phyloP scores from a whole-genome alignment of 805 yeast species.

The Teunomyces tritomae region DNA sequence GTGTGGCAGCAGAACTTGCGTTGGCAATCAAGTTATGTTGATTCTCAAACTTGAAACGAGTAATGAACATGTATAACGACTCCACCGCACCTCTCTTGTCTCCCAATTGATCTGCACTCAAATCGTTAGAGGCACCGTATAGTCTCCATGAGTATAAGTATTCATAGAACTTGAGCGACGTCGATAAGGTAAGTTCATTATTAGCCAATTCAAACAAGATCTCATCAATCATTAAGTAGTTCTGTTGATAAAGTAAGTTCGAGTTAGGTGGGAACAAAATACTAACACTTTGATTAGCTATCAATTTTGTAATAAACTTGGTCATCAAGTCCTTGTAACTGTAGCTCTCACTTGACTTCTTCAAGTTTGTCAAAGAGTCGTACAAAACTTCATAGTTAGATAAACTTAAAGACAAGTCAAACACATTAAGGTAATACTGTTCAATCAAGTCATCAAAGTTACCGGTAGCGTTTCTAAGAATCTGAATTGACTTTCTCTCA shows the following conservation, averaged over 20 bases:
- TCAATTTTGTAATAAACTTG: constrained; percentile 25
- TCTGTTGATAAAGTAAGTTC: constrained; percentile 17
- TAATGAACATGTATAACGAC: constrained; percentile 36
- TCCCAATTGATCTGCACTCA: constrained; percentile 14
- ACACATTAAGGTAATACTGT: constrained; percentile 20
- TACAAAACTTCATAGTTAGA: constrained; percentile 18
- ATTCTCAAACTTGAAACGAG: constrained; percentile 29
- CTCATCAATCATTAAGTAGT: constrained; percentile 32
- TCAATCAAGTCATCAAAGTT: background rate
- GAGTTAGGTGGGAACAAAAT: constrained; percentile 20
- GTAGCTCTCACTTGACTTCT: background rate
- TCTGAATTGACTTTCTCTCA: constrained; percentile 25
- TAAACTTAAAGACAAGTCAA: constrained; percentile 23
- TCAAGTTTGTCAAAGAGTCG: constrained; percentile 18
- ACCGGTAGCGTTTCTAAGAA: constrained; percentile 8
- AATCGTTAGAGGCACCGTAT: constrained; percentile 18
- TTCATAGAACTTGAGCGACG: constrained; percentile 34
- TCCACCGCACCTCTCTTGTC: constrained; percentile 46
- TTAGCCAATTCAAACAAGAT: constrained; percentile 33
- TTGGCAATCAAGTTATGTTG: constrained; percentile 13
- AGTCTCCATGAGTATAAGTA: constrained; percentile 42
- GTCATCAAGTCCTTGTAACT: constrained; percentile 18
- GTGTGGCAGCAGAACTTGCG: constrained; percentile 5
- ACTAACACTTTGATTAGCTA: constrained; percentile 20
- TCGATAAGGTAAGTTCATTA: constrained; percentile 25